Evolutionary conservation across 345 rosid genomes (phyloP).

Genomic region (Sisymbrium irio): DNA sequence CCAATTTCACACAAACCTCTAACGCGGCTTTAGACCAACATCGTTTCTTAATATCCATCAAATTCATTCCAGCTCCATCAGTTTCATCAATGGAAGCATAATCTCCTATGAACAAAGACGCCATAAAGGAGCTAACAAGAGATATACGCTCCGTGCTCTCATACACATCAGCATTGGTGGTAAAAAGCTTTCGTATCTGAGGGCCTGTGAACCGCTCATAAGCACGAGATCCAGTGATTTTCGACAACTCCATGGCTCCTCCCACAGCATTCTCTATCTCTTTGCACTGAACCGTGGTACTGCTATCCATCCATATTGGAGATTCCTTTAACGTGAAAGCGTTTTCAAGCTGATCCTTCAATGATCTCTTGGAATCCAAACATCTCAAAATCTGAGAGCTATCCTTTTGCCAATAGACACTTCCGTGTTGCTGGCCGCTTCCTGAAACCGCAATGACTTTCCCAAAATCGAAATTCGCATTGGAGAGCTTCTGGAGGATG

Average conservation of each 20-base stretch:
- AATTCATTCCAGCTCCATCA: conserved; percentile 96
- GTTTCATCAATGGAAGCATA: conserved; percentile 84
- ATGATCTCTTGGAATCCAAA: conserved; percentile 48
- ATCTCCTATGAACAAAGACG: conserved; percentile 65
- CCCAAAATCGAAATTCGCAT: conserved; percentile 56
- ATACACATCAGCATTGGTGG: conserved; percentile 47
- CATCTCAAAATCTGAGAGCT: conserved; percentile 50
- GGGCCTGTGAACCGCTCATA: conserved; percentile 90
- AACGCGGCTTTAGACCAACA: conserved; percentile 63
- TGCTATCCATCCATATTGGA: conserved; percentile 95
- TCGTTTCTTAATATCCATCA: conserved; percentile 76
- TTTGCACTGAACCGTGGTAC: conserved; percentile 74
- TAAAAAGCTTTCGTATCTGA: conserved; percentile 69
- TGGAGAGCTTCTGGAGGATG: conserved; percentile 56
- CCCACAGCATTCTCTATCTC: conserved; percentile 92
- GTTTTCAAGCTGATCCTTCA: conserved; percentile 58
- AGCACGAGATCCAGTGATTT: conserved; percentile 69
- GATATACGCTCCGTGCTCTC: conserved; percentile 75
- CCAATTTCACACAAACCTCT: conserved; percentile 50
- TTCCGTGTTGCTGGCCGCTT: conserved; percentile 98
- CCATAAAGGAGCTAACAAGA: conserved; percentile 93
- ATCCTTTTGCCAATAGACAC: conserved; percentile 85
- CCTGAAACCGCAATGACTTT: conserved; percentile 82
- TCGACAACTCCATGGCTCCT: conserved; percentile 73
- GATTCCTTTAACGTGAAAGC: conserved; percentile 77